A percentile compares a stretch with the other conserved stretches of the same genome.
Evolutionary conservation across 2,329 filamentous ascomycete genomes (phyloP).

Genomic region (Fusarium nanum): DNA sequence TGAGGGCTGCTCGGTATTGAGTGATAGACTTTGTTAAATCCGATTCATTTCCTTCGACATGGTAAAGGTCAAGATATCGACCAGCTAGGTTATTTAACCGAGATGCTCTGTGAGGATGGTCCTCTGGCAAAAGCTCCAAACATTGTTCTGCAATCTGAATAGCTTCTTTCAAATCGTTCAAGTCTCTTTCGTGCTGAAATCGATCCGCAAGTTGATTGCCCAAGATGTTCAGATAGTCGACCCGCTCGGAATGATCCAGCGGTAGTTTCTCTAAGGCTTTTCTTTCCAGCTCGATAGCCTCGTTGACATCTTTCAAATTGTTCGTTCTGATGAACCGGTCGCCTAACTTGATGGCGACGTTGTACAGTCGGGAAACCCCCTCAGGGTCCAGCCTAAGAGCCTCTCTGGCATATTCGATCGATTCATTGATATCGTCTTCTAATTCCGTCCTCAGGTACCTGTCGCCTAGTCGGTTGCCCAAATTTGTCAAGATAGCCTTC

Average conservation of each 20-base stretch:
- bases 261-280: neutral
- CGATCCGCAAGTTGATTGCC: neutral
- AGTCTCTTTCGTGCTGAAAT: neutral
- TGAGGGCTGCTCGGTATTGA: neutral
- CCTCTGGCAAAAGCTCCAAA: neutral
- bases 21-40: neutral
- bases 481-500: neutral
- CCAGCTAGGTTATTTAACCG: neutral
- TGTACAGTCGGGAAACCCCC: neutral
- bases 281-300: conserved; percentile 3
- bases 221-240: neutral
- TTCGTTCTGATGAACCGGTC: neutral
- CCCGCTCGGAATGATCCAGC: neutral
- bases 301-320: neutral
- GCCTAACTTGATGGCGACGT: neutral
- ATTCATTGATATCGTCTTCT: neutral
- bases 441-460: neutral
- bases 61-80: neutral
- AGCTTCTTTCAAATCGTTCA: neutral
- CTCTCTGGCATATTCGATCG: neutral
- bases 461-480: conserved; percentile 1
- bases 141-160: neutral
- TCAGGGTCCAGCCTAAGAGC: neutral
- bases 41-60: neutral
- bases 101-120: neutral